Base-by-base conservation (phyloP, 1,284 basidiomycete genomes). In the Entoloma clypeatum region DNA sequence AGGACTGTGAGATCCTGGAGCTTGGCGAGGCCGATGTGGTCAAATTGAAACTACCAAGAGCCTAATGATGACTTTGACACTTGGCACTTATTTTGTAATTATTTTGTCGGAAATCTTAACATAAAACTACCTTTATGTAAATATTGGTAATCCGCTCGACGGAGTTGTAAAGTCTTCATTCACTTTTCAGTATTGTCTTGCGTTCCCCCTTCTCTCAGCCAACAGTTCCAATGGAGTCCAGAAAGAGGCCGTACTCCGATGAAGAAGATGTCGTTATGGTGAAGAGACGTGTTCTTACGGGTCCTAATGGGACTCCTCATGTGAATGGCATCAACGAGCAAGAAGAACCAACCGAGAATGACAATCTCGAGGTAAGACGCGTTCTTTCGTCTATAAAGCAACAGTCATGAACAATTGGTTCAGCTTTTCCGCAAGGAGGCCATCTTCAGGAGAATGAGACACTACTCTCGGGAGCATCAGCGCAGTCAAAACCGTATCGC, bases 361-460 rank as follows among this genome's bases (percentile, higher is more conserved):
- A 78, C 65, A 77, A 78, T 56, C 71, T 90, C 48, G 86, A 90
- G 80, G 87, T 87, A 65, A 56, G 48, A 50, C 29, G 48, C 45
- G 30, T 48, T 44, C 40, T 54, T 36, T 37, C 17, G 36, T 24
- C 32, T 32, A 41, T 40, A 28, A 39, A 44, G 47, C 43, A 43
- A 39, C 45, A 55, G 39, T 53, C 49, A 49, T 48, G 47, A 31
- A 41, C 25, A 46, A 34, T 50, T 47, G 41, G n/a, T n/a, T 23
- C 50, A 89, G 84, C 64, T 72, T 14, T 86, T 86, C 60, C 82
- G 90, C 45, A 96, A 97, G 65, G 91, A 94, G 59, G 93, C 93
- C 29, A 86, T 97, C 38, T 95, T 83, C 62, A 76, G 93, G 35
- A 77, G 91, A 48, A 93, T 97, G 91, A 86, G 79, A 56, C 81